Evolutionary conservation across 768 basidiomycete genomes (phyloP).

Genomic region (Kondoa subrosea): DNA sequence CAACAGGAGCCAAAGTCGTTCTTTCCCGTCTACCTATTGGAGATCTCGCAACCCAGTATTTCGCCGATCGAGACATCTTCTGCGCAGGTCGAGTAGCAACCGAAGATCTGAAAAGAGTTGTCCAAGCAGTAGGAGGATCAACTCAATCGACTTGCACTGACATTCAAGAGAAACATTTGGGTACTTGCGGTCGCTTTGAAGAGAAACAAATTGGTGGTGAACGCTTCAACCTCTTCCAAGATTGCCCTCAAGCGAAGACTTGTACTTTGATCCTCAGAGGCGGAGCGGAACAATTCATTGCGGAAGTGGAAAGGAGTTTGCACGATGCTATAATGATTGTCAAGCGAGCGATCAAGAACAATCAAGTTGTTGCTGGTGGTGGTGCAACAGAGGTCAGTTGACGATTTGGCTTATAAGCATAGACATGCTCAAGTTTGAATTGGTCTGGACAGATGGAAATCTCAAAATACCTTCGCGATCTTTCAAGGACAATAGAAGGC

Average conservation of each 20-base stretch:
- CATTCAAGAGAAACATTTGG: slow-evolving; percentile 70
- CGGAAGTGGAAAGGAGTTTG: slow-evolving; percentile 89
- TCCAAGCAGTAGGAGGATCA: slow-evolving; percentile 86
- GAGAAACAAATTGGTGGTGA: slow-evolving; percentile 94
- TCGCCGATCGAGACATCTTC: slow-evolving; percentile 96
- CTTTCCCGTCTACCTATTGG: slow-evolving; percentile 96
- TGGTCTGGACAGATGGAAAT: slow-evolving; percentile 65
- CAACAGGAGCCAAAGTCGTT: slow-evolving; percentile 92
- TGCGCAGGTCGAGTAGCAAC: slow-evolving; percentile 89
- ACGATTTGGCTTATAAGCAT: neutral
- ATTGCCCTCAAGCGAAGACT: slow-evolving; percentile 82
- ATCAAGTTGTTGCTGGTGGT: slow-evolving; percentile 90
- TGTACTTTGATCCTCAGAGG: slow-evolving; percentile 87
- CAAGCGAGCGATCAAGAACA: slow-evolving; percentile 85
- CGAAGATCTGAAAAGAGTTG: slow-evolving; percentile 78
- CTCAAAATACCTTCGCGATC: slow-evolving; percentile 77
- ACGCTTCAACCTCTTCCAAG: slow-evolving; percentile 85
- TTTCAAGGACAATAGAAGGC: slow-evolving; percentile 82
- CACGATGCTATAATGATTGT: slow-evolving; percentile 99
- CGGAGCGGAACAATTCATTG: slow-evolving; percentile 96
- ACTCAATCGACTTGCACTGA: slow-evolving; percentile 92
- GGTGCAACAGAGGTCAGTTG: slow-evolving; percentile 75
- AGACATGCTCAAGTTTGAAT: neutral
- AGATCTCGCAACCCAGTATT: slow-evolving; percentile 97
- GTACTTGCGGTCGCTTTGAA: slow-evolving; percentile 80